Conservation (phyloP, 768 basidiomycete species). For the Rhodotorula diobovata region DNA sequence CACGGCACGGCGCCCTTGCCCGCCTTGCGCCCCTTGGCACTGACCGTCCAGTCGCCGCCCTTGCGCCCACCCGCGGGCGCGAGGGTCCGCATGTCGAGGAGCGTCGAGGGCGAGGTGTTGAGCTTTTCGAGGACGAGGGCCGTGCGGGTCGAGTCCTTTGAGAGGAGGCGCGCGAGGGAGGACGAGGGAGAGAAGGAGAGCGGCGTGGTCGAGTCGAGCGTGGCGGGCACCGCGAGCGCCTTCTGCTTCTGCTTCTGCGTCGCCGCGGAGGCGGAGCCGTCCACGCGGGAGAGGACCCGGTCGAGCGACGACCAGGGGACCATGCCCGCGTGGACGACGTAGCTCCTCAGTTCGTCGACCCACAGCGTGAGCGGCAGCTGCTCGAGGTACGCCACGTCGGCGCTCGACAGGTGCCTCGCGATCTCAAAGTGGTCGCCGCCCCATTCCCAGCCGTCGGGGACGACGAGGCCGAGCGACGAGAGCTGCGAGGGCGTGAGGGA, state of each 20-base stretch:
- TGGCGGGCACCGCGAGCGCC: background rate
- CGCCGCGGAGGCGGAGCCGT: background rate
- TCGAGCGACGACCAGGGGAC: slow-evolving; percentile 24
- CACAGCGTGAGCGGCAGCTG: slow-evolving; percentile 28
- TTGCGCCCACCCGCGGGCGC: background rate
- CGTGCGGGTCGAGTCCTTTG: background rate
- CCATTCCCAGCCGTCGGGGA: slow-evolving; percentile 34
- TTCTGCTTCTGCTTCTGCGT: background rate
- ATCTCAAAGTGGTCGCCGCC: slow-evolving; percentile 33
- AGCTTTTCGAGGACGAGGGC: slow-evolving; percentile 24
- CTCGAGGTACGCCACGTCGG: slow-evolving; percentile 25
- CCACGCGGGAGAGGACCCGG: background rate
- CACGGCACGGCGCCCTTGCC: slow-evolving; percentile 15
- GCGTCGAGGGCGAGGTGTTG: slow-evolving; percentile 31
- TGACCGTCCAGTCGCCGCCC: slow-evolving; percentile 20
- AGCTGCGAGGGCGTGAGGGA: background rate
- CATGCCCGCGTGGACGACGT: slow-evolving; percentile 38
- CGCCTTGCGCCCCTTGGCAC: slow-evolving; percentile 19
- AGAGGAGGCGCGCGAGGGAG: background rate
- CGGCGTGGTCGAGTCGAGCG: slow-evolving; percentile 5
- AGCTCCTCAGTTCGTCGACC: slow-evolving; percentile 28
- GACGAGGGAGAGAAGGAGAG: slow-evolving; percentile 14
- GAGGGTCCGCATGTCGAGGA: slow-evolving; percentile 32
- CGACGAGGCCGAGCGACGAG: slow-evolving; percentile 13
- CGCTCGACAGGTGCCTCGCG: slow-evolving; percentile 16